Evolutionary conservation across 805 yeast genomes (phyloP).

Genomic region (Lipomyces spencermartinsiae): DNA sequence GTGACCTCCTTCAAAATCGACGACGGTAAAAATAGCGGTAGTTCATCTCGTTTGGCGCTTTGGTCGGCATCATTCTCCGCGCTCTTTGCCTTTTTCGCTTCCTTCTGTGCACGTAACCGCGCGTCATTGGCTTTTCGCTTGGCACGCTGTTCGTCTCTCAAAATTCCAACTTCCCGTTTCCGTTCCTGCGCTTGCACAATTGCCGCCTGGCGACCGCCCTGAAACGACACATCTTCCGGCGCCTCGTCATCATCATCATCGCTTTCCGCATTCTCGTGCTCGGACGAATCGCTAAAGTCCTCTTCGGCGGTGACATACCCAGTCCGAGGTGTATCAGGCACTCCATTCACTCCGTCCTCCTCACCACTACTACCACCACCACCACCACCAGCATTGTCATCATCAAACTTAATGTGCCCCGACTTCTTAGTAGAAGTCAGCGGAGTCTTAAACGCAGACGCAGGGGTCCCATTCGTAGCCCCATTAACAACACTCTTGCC

Average conservation of each 20-base stretch:
- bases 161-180: not conserved
- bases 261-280: constrained; percentile 7
- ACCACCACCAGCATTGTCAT: constrained; percentile 10
- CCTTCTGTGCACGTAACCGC: constrained; percentile 17
- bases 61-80: not conserved
- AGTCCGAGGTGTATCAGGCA: constrained; percentile 24
- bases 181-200: not conserved
- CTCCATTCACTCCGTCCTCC: constrained; percentile 1
- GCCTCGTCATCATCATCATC: constrained; percentile 29
- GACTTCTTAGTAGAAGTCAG: not conserved
- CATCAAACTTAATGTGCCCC: constrained; percentile 27
- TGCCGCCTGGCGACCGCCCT: constrained; percentile 10
- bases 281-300: constrained; percentile 6
- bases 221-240: constrained; percentile 35
- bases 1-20: constrained; percentile 27
- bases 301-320: constrained; percentile 34
- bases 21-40: constrained; percentile 25
- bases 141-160: constrained; percentile 14
- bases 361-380: constrained; percentile 8
- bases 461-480: constrained; percentile 10
- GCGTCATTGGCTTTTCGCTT: constrained; percentile 15
- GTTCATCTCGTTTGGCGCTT: not conserved
- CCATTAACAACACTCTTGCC: not conserved
- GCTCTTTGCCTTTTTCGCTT: constrained; percentile 15
- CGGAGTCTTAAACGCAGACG: constrained; percentile 14